Evolutionary conservation across 2,329 filamentous ascomycete genomes (phyloP).

Genomic region (Mariannaea sp.): DNA sequence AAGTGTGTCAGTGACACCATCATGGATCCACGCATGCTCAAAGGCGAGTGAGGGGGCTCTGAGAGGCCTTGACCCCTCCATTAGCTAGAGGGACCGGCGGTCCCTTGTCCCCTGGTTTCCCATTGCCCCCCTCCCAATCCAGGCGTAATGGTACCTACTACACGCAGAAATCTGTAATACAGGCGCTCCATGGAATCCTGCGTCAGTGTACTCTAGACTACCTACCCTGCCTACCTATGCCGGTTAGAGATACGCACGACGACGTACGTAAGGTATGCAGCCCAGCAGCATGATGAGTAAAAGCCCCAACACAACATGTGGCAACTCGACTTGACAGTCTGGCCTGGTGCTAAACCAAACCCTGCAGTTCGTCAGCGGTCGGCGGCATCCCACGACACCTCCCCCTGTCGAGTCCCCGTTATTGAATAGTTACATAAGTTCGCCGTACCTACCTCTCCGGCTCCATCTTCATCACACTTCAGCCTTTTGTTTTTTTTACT

Average conservation of each 20-base stretch:
- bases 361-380: conserved; percentile 3
- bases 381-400: not conserved
- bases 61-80: conserved; percentile 2
- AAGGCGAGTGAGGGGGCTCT: not conserved
- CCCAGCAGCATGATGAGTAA: no score
- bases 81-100: not conserved
- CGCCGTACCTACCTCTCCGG: no score
- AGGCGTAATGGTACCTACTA: not conserved
- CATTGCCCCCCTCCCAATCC: not conserved
- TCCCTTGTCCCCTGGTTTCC: not conserved
- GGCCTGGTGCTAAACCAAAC: conserved; percentile 4
- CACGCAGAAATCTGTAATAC: no score
- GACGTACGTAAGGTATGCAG: no score
- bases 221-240: no score
- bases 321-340: not conserved
- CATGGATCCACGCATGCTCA: conserved; percentile 4
- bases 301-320: no score
- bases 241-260: no score
- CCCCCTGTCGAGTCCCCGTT: not conserved
- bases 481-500: no score
- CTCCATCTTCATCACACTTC: no score
- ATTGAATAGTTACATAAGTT: no score
- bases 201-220: no score
- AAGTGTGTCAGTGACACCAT: conserved; percentile 16
- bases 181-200: no score